A percentile compares a stretch with the other conserved stretches of the same genome.
These are phyloP conservation scores for Xylariaceae sp. DNA, from an alignment of 2,329 filamentous ascomycete species.

Conservation along the genomic window DNA sequence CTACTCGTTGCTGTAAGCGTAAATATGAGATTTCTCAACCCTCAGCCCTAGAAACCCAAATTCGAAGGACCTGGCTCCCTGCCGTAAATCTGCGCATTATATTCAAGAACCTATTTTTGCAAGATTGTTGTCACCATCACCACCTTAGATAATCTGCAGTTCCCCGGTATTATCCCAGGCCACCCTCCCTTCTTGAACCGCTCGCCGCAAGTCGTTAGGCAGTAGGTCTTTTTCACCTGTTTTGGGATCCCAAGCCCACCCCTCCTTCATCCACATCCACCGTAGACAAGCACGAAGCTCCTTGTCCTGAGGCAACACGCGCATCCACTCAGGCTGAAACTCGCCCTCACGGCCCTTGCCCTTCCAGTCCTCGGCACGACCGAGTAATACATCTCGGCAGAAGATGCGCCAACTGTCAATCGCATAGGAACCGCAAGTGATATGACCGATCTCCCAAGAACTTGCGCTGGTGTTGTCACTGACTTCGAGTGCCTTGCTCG, in stretches of 20 bases:
- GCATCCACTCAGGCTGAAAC: slow-evolving; percentile 88
- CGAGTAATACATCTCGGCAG: slow-evolving; percentile 73
- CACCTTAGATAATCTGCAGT: slow-evolving; percentile 33
- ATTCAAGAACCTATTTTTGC: no score
- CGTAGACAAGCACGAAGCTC: slow-evolving; percentile 81
- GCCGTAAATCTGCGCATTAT: no score
- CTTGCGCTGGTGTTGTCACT: slow-evolving; percentile 21
- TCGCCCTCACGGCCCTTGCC: slow-evolving; percentile 46
- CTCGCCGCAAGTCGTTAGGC: slow-evolving; percentile 46
- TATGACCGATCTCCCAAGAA: slow-evolving; percentile 79
- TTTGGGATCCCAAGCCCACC: slow-evolving; percentile 72
- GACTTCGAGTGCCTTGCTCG: slow-evolving; percentile 7
- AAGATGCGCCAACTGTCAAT: slow-evolving; percentile 93
- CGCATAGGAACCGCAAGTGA: slow-evolving; percentile 78
- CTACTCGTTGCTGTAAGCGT: no score
- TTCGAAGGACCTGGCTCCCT: no score
- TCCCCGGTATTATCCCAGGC: slow-evolving; percentile 48
- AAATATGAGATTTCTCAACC: no score
- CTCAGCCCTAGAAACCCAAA: no score
- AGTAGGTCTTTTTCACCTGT: slow-evolving; percentile 61
- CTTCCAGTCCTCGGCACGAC: slow-evolving; percentile 61
- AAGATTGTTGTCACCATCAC: no score
- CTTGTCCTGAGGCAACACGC: slow-evolving; percentile 78
- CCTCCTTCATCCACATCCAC: slow-evolving; percentile 90
- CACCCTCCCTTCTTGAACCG: slow-evolving; percentile 55